Evolutionary conservation across 2,329 filamentous ascomycete species (phyloP).

Genomic region (Hortaea werneckii): DNA sequence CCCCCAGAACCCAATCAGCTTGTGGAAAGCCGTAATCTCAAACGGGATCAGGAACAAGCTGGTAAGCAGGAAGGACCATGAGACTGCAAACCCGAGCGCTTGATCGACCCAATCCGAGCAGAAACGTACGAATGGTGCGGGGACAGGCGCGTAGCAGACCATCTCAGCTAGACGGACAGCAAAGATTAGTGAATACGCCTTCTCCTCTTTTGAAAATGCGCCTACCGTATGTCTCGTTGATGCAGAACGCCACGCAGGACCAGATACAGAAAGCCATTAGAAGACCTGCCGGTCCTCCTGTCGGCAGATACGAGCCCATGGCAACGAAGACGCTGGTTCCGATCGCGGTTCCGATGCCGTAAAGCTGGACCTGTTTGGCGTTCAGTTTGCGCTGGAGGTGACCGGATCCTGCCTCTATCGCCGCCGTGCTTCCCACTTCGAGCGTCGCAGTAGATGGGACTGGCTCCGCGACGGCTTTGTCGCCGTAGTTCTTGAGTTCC

Average conservation of each 20-base stretch:
- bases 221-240: slow-evolving; percentile 11
- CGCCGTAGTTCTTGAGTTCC: background rate
- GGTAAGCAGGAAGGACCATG: slow-evolving; percentile 42
- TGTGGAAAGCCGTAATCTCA: slow-evolving; percentile 38
- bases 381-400: slow-evolving; percentile 7
- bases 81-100: slow-evolving; percentile 45
- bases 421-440: background rate
- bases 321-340: slow-evolving; percentile 8
- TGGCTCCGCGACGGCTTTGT: background rate
- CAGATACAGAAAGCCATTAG: slow-evolving; percentile 29
- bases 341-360: slow-evolving; percentile 8
- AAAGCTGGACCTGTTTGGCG: slow-evolving; percentile 8
- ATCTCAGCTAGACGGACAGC: slow-evolving; percentile 46
- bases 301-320: slow-evolving; percentile 9
- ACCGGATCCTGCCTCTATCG: background rate
- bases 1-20: slow-evolving; percentile 31
- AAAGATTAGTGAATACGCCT: too few species aligned
- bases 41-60: slow-evolving; percentile 42
- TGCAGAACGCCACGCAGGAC: slow-evolving; percentile 6
- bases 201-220: too few species aligned
- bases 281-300: slow-evolving; percentile 34
- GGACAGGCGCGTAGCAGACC: slow-evolving; percentile 50
- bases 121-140: slow-evolving; percentile 50
- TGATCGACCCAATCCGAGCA: slow-evolving; percentile 57
- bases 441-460: background rate